phyloP scores from a whole-genome alignment of 371 early-diverging fungal species.

The Rhizopus stolonifer region DNA sequence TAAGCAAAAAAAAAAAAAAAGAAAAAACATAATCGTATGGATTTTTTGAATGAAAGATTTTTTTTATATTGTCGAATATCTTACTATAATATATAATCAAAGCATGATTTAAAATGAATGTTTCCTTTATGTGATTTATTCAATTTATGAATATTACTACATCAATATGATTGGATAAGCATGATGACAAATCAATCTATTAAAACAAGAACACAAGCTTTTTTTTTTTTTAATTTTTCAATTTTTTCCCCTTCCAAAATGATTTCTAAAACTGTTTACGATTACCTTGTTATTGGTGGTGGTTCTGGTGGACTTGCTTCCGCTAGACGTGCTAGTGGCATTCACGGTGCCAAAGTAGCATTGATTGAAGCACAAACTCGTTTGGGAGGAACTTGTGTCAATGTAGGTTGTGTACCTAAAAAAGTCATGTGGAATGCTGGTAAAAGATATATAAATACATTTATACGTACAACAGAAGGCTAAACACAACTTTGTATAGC shows the following conservation, averaged over 20 bases:
- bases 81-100: no score
- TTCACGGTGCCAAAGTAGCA: constrained; percentile 89
- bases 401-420: constrained; percentile 98
- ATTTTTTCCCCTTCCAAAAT: not conserved
- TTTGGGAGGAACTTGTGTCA: constrained; percentile 95
- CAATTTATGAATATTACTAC: no score
- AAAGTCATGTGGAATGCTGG: constrained; percentile 97
- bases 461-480: no score
- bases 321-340: constrained; percentile 87
- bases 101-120: no score
- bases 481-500: constrained; percentile 42
- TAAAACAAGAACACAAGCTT: not conserved
- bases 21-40: no score
- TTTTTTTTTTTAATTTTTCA: not conserved
- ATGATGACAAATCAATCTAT: not conserved
- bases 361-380: constrained; percentile 84
- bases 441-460: constrained; percentile 31
- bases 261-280: constrained; percentile 53
- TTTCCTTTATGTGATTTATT: no score
- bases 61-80: no score
- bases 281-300: constrained; percentile 93
- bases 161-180: no score
- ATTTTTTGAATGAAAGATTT: no score
- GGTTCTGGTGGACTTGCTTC: constrained; percentile 89
- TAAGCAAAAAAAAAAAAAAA: no score